A percentile compares a stretch with the other conserved stretches of the same genome.
Evolutionary conservation across 176 grass and related monocot species (phyloP).

Genomic region (Aegilops umbellulata): DNA sequence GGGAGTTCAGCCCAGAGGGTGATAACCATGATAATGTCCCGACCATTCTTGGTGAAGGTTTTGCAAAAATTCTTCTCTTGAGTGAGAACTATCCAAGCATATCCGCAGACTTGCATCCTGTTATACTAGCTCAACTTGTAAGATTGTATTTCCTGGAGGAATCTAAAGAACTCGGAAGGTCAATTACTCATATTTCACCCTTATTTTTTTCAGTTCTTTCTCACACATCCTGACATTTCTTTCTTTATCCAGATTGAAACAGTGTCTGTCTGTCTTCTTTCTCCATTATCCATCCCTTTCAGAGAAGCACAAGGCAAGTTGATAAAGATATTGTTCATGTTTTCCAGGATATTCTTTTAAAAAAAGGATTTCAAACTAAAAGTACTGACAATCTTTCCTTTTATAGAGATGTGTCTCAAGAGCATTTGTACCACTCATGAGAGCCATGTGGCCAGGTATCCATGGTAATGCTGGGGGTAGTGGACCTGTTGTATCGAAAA

Average conservation of each 20-base stretch:
- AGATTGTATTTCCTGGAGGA: conserved; percentile 74
- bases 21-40: conserved; percentile 74
- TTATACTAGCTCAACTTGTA: conserved; percentile 66
- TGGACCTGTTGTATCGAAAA: conserved; percentile 55
- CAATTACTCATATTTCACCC: conserved; percentile 25
- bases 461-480: conserved; percentile 71
- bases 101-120: conserved; percentile 53
- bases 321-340: not conserved
- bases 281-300: conserved; percentile 81
- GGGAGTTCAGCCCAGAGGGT: conserved; percentile 48
- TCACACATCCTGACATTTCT: not conserved
- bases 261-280: conserved; percentile 91
- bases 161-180: conserved; percentile 79
- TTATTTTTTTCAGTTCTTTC: conserved; percentile 18
- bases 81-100: conserved; percentile 70
- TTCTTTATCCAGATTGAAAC: conserved; percentile 68
- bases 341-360: not conserved
- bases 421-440: conserved; percentile 76
- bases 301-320: conserved; percentile 76
- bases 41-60: conserved; percentile 80
- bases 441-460: conserved; percentile 79
- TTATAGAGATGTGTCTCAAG: conserved; percentile 61
- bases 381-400: conserved; percentile 17
- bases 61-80: conserved; percentile 89
- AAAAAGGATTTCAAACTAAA: conserved; percentile 1